These are phyloP conservation scores for Colletotrichum sp. DNA, from an alignment of 2,329 filamentous ascomycete species.

Conservation along the genomic window DNA sequence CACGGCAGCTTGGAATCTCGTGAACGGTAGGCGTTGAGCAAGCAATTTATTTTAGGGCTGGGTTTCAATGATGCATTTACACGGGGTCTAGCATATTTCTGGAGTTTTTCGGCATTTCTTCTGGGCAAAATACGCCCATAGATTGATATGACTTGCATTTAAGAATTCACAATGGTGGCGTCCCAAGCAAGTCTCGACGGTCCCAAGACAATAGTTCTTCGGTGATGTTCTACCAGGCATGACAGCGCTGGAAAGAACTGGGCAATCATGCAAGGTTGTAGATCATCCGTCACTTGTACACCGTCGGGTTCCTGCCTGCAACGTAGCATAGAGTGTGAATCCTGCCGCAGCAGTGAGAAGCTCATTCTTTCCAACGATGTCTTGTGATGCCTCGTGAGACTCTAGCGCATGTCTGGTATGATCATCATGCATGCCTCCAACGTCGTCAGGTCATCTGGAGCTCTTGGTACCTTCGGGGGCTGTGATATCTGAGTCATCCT, in stretches of 20 bases:
- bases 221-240: neutral
- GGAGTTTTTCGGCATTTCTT: neutral
- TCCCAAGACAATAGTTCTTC: neutral
- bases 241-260: neutral
- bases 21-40: neutral
- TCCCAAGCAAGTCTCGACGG: fast-evolving
- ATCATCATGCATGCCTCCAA: neutral
- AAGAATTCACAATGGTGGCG: neutral
- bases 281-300: neutral
- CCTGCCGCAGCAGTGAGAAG: neutral
- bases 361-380: neutral
- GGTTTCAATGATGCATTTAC: neutral
- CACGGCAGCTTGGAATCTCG: neutral
- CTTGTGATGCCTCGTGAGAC: neutral
- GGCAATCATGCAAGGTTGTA: neutral
- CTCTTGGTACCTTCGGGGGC: neutral
- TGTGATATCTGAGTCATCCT: neutral
- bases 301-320: neutral
- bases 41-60: neutral
- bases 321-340: neutral
- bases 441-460: neutral
- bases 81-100: neutral
- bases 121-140: neutral
- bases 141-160: neutral
- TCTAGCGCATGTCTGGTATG: neutral